Base-by-base conservation (phyloP, 1,139 yeast genomes). In the Martiniozyma asiatica region DNA sequence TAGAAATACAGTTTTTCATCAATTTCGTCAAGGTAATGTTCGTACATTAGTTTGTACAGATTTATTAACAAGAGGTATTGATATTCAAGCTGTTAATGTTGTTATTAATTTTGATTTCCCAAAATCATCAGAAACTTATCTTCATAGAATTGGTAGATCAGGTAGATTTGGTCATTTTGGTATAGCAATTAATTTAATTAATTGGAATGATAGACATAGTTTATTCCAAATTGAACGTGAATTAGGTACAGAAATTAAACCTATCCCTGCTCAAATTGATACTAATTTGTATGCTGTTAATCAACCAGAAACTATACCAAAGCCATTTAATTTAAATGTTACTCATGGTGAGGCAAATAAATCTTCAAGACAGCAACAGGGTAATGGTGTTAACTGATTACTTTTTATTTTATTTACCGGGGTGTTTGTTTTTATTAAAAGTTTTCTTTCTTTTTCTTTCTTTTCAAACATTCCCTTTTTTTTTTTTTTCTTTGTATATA, bases 141-240 rank as follows among this genome's bases (percentile, higher is more conserved):
- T 89, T 47, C 98, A 89, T 61, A 81, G 98, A 69, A 92, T 89
- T 50, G 53, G 47, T 40, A 41, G 47, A 36, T 42, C 47, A 4
- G 97, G 98, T 46, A 80, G 98, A 67, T 89, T 85, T 54, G 98
- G 98, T 44, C 98, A 92, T 56, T 73, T 87, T 53, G 98, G 98
- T 66, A 69, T 89, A 54, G 98, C 98, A 25, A 87, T 89, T 51
- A 92, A 89, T 59, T 72, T 89, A 49, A 85, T 89, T 64, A 82
- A 87, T 56, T 89, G 97, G 96, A 78, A 85, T 50, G 98, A 92
- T 55, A 73, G 97, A 53, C 85, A 81, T 59, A 82, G 80, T 50
- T 67, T 89, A 50, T 89, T 85, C 61, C 84, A 84, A 58, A 87
- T 89, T 48, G 98, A 89, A 58, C 95, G 87, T 58, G 98, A 89